Conservation (phyloP, 1,284 basidiomycete genomes). For the Gymnopus androsaceus region DNA sequence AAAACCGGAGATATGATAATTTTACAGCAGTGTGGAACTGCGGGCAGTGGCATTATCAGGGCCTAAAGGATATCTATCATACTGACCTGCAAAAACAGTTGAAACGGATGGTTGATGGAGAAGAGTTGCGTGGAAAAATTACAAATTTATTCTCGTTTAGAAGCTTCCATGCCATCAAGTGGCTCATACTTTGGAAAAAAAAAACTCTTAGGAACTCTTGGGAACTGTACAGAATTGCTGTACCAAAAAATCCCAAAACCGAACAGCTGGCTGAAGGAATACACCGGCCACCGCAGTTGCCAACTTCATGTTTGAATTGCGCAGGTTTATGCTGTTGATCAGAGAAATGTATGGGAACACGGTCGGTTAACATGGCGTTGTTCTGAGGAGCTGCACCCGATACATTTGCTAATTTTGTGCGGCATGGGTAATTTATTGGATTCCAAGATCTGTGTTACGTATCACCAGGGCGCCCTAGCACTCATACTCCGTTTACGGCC, state of each 20-base stretch:
- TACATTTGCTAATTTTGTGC: constrained; percentile 7
- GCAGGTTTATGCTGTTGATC: constrained; percentile 1
- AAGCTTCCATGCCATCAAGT: background rate
- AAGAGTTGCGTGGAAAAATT: background rate
- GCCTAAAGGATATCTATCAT: no score
- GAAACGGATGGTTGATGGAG: background rate
- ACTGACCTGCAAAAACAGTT: background rate
- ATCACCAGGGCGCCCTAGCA: constrained; percentile 12
- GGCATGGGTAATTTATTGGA: constrained; percentile 1
- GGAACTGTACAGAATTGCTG: background rate
- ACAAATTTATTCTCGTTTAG: background rate
- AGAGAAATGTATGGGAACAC: background rate
- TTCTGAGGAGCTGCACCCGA: constrained; percentile 1
- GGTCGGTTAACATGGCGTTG: background rate
- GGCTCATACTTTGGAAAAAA: no score
- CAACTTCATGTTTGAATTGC: background rate
- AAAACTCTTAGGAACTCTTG: no score
- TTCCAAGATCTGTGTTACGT: constrained; percentile 9
- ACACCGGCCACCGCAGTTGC: constrained; percentile 1
- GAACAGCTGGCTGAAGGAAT: no score
- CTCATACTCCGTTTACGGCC: constrained; percentile 13
- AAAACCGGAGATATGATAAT: no score
- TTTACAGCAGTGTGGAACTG: no score
- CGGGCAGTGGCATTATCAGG: no score
- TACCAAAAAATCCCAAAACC: no score